Conservation (phyloP, 2,329 filamentous ascomycete genomes). For the Torrubiellomyces zombiae region DNA sequence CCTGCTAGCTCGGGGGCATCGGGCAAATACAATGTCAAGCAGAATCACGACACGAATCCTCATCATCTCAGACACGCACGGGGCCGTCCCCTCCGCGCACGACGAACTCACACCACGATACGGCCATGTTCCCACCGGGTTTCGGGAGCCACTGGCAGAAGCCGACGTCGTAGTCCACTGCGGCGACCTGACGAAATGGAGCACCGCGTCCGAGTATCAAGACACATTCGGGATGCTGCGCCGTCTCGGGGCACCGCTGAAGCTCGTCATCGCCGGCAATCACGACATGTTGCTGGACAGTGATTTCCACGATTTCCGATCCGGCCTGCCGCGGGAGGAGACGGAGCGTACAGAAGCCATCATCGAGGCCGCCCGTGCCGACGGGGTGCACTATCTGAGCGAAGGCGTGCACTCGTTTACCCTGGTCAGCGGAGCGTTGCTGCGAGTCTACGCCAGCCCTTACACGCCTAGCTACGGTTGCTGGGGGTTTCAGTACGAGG, state of each 20-base stretch:
- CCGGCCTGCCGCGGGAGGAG: conserved; percentile 11
- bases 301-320: conserved; percentile 5
- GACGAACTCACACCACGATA: conserved; percentile 5
- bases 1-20: too few relatives aligned
- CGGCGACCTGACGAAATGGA: conserved; percentile 31
- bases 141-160: conserved; percentile 13
- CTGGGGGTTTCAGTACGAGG: conserved; percentile 33
- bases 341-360: conserved; percentile 13
- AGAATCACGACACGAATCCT: conserved; percentile 19
- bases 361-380: conserved; percentile 17
- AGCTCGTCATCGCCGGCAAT: conserved; percentile 38
- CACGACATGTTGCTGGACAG: conserved; percentile 31
- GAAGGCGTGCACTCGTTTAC: conserved; percentile 30
- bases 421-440: conserved; percentile 29
- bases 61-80: conserved; percentile 23
- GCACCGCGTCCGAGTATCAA: conserved; percentile 22
- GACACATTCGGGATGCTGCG: conserved; percentile 24
- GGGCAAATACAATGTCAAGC: conserved; percentile 1
- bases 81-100: conserved; percentile 1
- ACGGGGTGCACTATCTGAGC: conserved; percentile 27
- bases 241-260: conserved; percentile 28
- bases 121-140: conserved; percentile 13
- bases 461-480: conserved; percentile 28
- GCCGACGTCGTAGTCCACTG: conserved; percentile 35
- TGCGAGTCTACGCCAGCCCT: conserved; percentile 36